These are phyloP conservation scores for Xylariaceae sp. DNA, from an alignment of 2,329 filamentous ascomycete species.

Conservation along the genomic window DNA sequence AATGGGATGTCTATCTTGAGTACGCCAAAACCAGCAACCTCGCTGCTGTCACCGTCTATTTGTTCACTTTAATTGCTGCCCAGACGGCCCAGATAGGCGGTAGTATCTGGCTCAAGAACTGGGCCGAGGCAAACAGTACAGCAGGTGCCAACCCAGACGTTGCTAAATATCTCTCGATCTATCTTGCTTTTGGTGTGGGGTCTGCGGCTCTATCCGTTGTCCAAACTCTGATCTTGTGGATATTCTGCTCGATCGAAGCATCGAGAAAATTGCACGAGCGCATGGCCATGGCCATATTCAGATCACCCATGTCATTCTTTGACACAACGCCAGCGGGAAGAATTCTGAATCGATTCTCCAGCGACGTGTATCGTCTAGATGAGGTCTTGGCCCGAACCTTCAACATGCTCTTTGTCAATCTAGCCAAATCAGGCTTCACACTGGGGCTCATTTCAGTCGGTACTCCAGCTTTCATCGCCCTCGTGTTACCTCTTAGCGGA, in stretches of 20 bases:
- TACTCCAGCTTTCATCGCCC: conserved; percentile 74
- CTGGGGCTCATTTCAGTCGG: conserved; percentile 79
- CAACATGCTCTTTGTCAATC: conserved; percentile 89
- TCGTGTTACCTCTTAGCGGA: conserved; percentile 77
- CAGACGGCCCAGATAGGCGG: conserved; percentile 81
- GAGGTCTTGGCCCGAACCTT: conserved; percentile 95
- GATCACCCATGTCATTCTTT: conserved; percentile 98
- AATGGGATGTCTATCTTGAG: conserved; percentile 91
- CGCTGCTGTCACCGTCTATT: conserved; percentile 76
- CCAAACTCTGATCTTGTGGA: conserved; percentile 95
- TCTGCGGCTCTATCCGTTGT: conserved; percentile 80
- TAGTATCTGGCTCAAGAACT: conserved; percentile 89
- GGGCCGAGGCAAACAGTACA: conserved; percentile 76
- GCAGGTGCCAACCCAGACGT: conserved; percentile 69
- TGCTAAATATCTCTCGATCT: conserved; percentile 90
- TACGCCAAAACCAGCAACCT: conserved; percentile 96
- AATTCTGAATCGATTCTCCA: conserved; percentile 94
- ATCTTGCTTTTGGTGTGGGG: conserved; percentile 91
- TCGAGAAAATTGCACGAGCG: conserved; percentile 94
- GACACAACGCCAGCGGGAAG: conserved; percentile 96
- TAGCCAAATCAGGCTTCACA: conserved; percentile 75
- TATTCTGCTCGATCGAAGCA: conserved; percentile 99
- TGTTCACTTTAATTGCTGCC: conserved; percentile 71
- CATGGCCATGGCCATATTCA: conserved; percentile 96
- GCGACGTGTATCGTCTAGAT: conserved; percentile 79